Base-by-base conservation (phyloP, 768 basidiomycete genomes). In the Saitozyma sp. region DNA sequence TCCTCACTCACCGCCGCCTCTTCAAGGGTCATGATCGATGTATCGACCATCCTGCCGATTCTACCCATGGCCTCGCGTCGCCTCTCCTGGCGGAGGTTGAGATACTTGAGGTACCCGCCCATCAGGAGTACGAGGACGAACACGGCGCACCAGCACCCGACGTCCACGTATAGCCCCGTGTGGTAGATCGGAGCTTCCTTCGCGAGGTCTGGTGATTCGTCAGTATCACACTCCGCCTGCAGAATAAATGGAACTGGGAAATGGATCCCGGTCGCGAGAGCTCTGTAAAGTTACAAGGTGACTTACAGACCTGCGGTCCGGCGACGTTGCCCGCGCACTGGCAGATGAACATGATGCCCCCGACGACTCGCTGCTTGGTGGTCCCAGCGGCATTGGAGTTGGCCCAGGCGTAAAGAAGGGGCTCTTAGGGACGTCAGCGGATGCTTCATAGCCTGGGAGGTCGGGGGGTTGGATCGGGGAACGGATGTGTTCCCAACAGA, bases 61-160 rank as follows among this genome's bases (percentile, higher is more conserved):
- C 82, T 8, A 82, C 29, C 83, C 19, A 79, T 63, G 2, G 68
- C 66, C 19, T 74, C 67, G n/a, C 83, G 81, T 8, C 59, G 68
- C 20, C 62, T 66, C 5, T 78, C 79, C 54, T 83, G 82, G 46
- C 76, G 70, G 41, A 74, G 77, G 68, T 84, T 84, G 8, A 80
- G 74, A 51, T 69, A 77, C 3, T 72, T 65, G 37, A 84, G 79
- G 62, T 79, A 82, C 0, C 70, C 72, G 2, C 80, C 81, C 1
- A 81, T 83, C 38, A 81, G 41, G 11, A 82, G 65, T 20, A 80
- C 79, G 5, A 82, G 48, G 8, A 78, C 66, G 8, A 81, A 67
- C 0, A 82, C 71, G 2, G 77, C 29, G 70, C 62, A 70, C 20
- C 81, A 76, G 42, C 52, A 66, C 11, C 80, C 76, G 40, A 83